Base-by-base conservation (phyloP, 352 stramenopile genomes). In the Thraustotheca clavata region DNA sequence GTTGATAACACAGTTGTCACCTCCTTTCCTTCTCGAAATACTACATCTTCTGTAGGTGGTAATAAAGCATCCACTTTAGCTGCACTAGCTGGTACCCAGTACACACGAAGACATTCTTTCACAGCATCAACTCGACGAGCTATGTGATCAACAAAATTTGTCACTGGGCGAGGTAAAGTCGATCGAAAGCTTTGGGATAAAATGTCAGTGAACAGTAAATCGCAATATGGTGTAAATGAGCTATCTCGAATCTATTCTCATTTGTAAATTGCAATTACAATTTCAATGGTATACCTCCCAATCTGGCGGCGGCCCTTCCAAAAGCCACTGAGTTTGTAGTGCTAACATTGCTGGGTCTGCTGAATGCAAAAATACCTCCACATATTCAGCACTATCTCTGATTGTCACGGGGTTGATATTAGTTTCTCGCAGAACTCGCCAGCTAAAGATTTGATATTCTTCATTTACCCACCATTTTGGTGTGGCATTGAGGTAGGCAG, bases 401-500 rank as follows among this genome's bases (percentile, higher is more conserved):
- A 65, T 70, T 6, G 46, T 26, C 11, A 43, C 22, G n/a, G 57
- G 33, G 31, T 90, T 71, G 7, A 97, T 67, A 1, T 80, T 82
- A 2, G 91, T 97, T 36, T 80, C 60, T 2, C 91, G 77, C 7
- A 93, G 74, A 31, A 97, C 76, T 12, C 77, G 68, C 89, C 89
- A 97, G 32, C 76, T 73, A 32, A 76, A 69, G 12, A 83, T 86
- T 33, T 74, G 72, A 65, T 96, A 91, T 26, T 57, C 66, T 29
- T 86, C 79, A 47, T 93, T 79, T 11, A 83, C 69, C 89, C 89
- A 97, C 86, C 86, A 95, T 54, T 88, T 87, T 26, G 94, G 79
- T 65, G 88, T 74, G 0, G 86, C 86, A 29, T 76, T 69, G 40
- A 97, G 63, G 55, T 92, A 92, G 24, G 76, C 74, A 12, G 73